Evolutionary conservation across 176 grass and related monocot species (phyloP).

Genomic region (Poa pratensis): DNA sequence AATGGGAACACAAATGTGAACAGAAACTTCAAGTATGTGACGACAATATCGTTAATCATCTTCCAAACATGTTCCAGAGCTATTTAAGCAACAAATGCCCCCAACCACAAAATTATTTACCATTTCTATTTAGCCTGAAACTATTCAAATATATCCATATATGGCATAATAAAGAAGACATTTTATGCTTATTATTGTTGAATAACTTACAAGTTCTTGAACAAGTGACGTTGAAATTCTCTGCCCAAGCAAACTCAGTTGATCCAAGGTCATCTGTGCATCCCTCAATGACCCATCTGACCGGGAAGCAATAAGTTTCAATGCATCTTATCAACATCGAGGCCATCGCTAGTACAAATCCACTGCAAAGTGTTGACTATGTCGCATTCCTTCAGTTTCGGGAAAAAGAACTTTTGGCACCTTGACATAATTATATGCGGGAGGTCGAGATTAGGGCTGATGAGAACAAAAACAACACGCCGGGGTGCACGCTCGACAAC

Average conservation of each 20-base stretch:
- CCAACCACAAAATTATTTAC: background rate
- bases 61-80: background rate
- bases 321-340: conserved; percentile 89
- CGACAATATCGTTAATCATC: background rate
- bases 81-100: conserved; percentile 22
- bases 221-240: conserved; percentile 87
- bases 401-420: conserved; percentile 96
- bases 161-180: conserved; percentile 28
- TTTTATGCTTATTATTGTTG: conserved; percentile 5
- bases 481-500: conserved; percentile 64
- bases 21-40: background rate
- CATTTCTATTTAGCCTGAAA: conserved; percentile 12
- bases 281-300: conserved; percentile 95
- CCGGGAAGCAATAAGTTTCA: conserved; percentile 91
- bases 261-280: conserved; percentile 96
- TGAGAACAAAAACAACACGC: conserved; percentile 78
- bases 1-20: background rate
- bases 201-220: conserved; percentile 93
- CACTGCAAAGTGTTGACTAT: conserved; percentile 81
- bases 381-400: conserved; percentile 86
- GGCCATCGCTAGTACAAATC: conserved; percentile 88
- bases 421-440: conserved; percentile 87
- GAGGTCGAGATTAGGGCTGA: conserved; percentile 73
- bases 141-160: conserved; percentile 2
- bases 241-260: conserved; percentile 88